Percentiles rank a stretch among this genome's conserved stretches.
These are phyloP conservation scores for Teunomyces funiuensis DNA, from an alignment of 805 yeast species.

Conservation along the genomic window DNA sequence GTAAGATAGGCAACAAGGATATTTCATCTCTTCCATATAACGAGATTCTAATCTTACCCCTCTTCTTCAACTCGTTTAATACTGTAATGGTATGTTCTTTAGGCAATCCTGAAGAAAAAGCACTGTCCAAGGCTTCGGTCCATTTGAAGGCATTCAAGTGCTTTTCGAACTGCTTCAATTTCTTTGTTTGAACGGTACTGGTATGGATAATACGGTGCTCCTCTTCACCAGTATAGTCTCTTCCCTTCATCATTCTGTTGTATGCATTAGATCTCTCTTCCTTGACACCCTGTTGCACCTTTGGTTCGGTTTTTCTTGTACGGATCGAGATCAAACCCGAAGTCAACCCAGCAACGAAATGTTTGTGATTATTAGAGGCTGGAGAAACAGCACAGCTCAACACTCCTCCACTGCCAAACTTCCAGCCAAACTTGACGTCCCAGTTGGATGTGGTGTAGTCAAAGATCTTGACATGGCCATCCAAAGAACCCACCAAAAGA, in stretches of 20 bases:
- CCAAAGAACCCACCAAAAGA: constrained; percentile 90
- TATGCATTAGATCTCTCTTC: constrained; percentile 59
- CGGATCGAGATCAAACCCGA: constrained; percentile 87
- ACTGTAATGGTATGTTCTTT: constrained; percentile 81
- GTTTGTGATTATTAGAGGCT: constrained; percentile 57
- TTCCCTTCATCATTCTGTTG: constrained; percentile 83
- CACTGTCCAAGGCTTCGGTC: constrained; percentile 89
- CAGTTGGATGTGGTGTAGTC: constrained; percentile 71
- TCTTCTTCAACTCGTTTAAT: constrained; percentile 77
- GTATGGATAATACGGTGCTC: constrained; percentile 73
- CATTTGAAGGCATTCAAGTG: constrained; percentile 86
- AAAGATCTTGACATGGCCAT: constrained; percentile 95
- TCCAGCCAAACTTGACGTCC: constrained; percentile 96
- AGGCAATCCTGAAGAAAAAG: constrained; percentile 75
- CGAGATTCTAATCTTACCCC: constrained; percentile 87
- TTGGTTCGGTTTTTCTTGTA: constrained; percentile 73
- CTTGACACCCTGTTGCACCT: constrained; percentile 50
- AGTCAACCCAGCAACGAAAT: constrained; percentile 84
- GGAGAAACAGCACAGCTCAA: constrained; percentile 89
- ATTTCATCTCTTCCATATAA: constrained; percentile 82
- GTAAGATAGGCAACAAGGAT: constrained; percentile 77
- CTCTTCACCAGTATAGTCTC: constrained; percentile 86
- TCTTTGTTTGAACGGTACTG: constrained; percentile 52
- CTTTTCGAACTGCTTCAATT: constrained; percentile 77
- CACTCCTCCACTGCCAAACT: constrained; percentile 86